Percentiles rank a stretch among this genome's conserved stretches.
Evolutionary conservation across 768 basidiomycete species (phyloP).

Genomic region (Boletellus ananas): DNA sequence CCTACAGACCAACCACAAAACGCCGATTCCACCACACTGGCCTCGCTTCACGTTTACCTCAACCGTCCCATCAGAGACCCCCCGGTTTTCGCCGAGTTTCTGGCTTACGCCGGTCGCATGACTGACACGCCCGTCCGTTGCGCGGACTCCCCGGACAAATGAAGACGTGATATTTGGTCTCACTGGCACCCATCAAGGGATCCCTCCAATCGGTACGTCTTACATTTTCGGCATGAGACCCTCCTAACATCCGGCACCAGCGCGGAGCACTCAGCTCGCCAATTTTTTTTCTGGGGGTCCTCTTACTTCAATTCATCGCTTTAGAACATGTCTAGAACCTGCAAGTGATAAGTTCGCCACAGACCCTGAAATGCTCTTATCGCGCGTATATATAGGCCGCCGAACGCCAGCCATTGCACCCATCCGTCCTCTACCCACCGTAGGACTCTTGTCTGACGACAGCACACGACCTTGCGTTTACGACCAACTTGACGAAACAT

Average conservation of each 20-base stretch:
- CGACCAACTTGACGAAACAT: conserved; percentile 16
- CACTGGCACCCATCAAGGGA: conserved; percentile 3
- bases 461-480: conserved; percentile 16
- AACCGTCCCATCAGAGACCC: conserved; percentile 15
- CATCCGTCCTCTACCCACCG: conserved; percentile 13
- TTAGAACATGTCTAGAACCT: conserved; percentile 23
- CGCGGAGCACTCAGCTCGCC: conserved; percentile 11
- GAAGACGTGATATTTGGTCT: conserved; percentile 30
- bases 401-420: neutral
- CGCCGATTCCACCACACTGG: conserved; percentile 21
- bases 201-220: conserved; percentile 13
- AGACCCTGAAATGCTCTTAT: conserved; percentile 23
- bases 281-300: conserved; percentile 29
- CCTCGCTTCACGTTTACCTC: conserved; percentile 29
- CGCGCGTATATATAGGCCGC: conserved; percentile 29
- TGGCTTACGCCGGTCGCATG: conserved; percentile 6
- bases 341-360: conserved; percentile 4
- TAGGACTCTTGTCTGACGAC: conserved; percentile 5
- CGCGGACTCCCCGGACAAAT: conserved; percentile 27
- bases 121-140: conserved; percentile 15
- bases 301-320: conserved; percentile 32
- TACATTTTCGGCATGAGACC: conserved; percentile 19
- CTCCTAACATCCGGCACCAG: conserved; percentile 14
- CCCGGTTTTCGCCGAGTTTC: conserved; percentile 6
- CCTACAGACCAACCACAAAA: conserved; percentile 25